These are phyloP conservation scores for Escallonia rubra DNA, from an alignment of 129 eudicot genomes.

Conservation along the genomic window DNA sequence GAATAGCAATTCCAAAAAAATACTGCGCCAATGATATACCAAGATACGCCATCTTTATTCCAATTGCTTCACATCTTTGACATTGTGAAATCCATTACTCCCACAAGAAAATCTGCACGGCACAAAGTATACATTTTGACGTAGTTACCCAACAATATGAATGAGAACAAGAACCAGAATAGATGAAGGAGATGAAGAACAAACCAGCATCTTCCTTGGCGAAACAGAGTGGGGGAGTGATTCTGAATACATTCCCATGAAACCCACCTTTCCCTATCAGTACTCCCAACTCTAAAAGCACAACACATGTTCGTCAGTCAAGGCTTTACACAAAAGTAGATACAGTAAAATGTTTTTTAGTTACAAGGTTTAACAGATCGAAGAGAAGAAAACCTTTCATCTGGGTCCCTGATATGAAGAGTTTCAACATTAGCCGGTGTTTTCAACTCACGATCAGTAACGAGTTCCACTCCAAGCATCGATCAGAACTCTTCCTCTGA, in stretches of 20 bases:
- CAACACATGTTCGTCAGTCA: background rate
- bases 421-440: slow-evolving; percentile 35
- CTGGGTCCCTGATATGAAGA: slow-evolving; percentile 28
- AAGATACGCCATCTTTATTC: background rate
- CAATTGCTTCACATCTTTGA: slow-evolving; percentile 40
- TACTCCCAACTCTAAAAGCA: too few species aligned
- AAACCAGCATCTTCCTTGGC: slow-evolving; percentile 68
- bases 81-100: slow-evolving; percentile 50
- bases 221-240: slow-evolving; percentile 78
- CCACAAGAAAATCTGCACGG: slow-evolving; percentile 56
- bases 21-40: background rate
- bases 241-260: slow-evolving; percentile 65
- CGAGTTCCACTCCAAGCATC: slow-evolving; percentile 42
- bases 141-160: background rate
- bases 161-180: background rate
- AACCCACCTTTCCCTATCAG: slow-evolving; percentile 52
- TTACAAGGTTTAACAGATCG: background rate
- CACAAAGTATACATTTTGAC: background rate
- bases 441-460: slow-evolving; percentile 25
- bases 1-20: background rate
- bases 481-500: slow-evolving; percentile 40
- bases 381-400: slow-evolving; percentile 29
- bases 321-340: background rate
- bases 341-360: too few species aligned
- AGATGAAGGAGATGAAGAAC: background rate